Conservation (phyloP, 192 early-diverging fungal species). For the Umbelopsis isabellina region DNA sequence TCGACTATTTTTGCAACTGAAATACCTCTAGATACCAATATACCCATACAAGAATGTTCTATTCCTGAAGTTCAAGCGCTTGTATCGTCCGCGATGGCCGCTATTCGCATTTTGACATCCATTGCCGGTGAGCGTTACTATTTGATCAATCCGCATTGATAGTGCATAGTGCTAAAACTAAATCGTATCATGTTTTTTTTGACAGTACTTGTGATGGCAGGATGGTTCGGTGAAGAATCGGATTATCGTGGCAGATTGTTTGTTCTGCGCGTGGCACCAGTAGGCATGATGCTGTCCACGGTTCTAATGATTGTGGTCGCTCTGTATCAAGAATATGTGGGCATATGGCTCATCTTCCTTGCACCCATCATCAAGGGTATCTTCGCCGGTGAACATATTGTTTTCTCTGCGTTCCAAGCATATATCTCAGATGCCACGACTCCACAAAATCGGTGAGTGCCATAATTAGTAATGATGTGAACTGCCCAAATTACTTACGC, state of each 20-base stretch:
- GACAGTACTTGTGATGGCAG: constrained; percentile 23
- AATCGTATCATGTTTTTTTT: neutral
- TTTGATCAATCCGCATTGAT: neutral
- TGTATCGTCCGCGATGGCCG: constrained; percentile 28
- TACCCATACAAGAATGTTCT: constrained; percentile 35
- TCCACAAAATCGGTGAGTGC: constrained; percentile 28
- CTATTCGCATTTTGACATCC: constrained; percentile 29
- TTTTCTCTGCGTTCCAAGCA: constrained; percentile 33
- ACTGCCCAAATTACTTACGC: constrained; percentile 5
- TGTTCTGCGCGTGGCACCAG: constrained; percentile 22
- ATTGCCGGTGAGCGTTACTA: constrained; percentile 13
- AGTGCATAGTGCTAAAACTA: neutral
- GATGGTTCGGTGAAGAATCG: constrained; percentile 38
- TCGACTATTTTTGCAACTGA: neutral
- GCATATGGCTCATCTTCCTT: constrained; percentile 32
- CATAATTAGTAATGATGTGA: neutral
- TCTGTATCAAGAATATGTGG: constrained; percentile 27
- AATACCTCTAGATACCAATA: constrained; percentile 5
- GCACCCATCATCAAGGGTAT: constrained; percentile 33
- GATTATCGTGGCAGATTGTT: constrained; percentile 37
- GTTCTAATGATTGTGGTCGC: constrained; percentile 19
- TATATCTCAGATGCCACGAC: constrained; percentile 42
- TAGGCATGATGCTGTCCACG: constrained; percentile 31
- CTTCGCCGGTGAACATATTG: constrained; percentile 29
- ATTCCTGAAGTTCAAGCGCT: constrained; percentile 41